Conservation (phyloP, 2,329 filamentous ascomycete species). For the Colletotrichum viniferum region DNA sequence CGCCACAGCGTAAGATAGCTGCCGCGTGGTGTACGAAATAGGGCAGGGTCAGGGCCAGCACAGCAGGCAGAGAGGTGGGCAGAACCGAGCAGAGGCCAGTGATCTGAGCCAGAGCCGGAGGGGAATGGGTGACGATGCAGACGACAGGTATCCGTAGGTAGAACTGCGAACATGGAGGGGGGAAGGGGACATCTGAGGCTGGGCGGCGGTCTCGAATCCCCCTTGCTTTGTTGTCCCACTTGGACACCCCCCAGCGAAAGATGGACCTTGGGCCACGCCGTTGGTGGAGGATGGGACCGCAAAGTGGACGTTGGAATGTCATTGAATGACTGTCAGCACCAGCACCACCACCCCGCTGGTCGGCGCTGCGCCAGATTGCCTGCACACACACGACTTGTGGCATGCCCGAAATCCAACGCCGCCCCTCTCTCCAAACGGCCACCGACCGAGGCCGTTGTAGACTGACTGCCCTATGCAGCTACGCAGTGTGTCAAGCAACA, state of each 20-base stretch:
- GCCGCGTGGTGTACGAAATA: neutral
- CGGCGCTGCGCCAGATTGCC: neutral
- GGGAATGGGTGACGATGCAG: neutral
- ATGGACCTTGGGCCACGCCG: neutral
- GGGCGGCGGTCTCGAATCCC: slow-evolving; percentile 1
- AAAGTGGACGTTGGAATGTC: slow-evolving; percentile 6
- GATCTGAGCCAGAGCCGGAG: neutral
- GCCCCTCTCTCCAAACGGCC: neutral
- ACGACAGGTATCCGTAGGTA: neutral
- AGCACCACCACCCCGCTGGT: neutral
- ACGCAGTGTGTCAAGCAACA: neutral
- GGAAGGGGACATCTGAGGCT: neutral
- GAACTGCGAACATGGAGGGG: neutral
- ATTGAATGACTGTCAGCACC: slow-evolving; percentile 5
- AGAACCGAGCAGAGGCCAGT: neutral
- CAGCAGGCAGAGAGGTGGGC: neutral
- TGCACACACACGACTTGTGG: neutral
- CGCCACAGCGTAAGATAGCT: neutral
- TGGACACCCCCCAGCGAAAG: neutral
- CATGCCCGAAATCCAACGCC: neutral
- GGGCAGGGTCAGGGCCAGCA: neutral
- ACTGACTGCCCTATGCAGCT: neutral
- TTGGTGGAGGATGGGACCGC: neutral
- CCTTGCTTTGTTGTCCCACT: slow-evolving; percentile 15
- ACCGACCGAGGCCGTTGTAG: neutral